phyloP scores from a whole-genome alignment of 495 filamentous ascomycete species.

The Clohesyomyces aquaticus region DNA sequence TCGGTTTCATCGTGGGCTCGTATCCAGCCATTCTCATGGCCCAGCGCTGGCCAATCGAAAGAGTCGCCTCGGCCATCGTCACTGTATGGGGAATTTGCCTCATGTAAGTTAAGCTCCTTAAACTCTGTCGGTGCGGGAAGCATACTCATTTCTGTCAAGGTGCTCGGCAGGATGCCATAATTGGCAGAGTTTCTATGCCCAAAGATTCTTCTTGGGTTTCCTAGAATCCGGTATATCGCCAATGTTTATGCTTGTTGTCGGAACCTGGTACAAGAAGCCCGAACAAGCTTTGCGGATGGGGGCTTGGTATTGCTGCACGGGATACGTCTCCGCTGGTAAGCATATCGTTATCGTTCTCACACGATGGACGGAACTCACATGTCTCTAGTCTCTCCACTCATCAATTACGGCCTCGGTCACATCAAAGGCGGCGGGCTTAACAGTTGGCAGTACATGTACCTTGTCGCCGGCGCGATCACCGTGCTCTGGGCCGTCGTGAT shows the following conservation, averaged over 20 bases:
- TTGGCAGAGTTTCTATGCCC: conserved; percentile 48
- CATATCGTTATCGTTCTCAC: background rate
- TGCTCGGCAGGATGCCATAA: conserved; percentile 48
- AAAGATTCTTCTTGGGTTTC: conserved; percentile 56
- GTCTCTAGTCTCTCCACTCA: conserved; percentile 51
- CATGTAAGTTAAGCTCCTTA: no score
- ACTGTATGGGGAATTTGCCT: conserved; percentile 48
- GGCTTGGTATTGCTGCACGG: conserved; percentile 52
- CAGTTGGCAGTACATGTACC: conserved; percentile 44
- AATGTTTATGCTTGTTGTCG: conserved; percentile 55
- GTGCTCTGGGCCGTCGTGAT: conserved; percentile 50
- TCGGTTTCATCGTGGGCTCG: conserved; percentile 54
- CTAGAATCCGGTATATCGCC: conserved; percentile 52
- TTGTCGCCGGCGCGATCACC: conserved; percentile 54
- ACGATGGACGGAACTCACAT: conserved; percentile 47
- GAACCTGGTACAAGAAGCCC: conserved; percentile 51
- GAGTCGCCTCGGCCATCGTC: conserved; percentile 48
- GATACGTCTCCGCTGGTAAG: conserved; percentile 48
- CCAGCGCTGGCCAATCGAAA: conserved; percentile 53
- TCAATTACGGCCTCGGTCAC: conserved; percentile 57
- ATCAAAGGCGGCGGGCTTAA: conserved; percentile 45
- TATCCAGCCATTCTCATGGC: conserved; percentile 53
- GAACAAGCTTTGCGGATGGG: conserved; percentile 56
- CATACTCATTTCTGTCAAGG: no score
- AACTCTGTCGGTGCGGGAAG: no score